Evolutionary conservation across 2,329 filamentous ascomycete species (phyloP).

Genomic region (Sclerotiophoma versabilis): DNA sequence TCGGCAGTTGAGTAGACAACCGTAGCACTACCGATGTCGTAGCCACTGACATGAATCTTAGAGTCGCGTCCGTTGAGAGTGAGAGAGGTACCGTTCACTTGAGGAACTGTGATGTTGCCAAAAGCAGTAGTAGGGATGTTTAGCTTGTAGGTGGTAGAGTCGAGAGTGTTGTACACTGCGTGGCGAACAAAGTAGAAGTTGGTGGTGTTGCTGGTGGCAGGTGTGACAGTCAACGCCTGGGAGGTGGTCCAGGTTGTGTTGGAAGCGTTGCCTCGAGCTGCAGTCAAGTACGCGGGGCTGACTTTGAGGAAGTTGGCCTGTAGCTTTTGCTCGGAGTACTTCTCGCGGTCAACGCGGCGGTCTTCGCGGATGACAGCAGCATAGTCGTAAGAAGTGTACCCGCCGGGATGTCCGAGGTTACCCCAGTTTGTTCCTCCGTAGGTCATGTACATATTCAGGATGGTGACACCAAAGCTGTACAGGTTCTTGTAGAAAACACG

Average conservation of each 20-base stretch:
- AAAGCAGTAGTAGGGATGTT: constrained; percentile 67
- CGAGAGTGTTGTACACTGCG: constrained; percentile 66
- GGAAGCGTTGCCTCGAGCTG: constrained; percentile 39
- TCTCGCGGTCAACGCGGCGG: constrained; percentile 71
- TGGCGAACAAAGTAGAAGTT: constrained; percentile 73
- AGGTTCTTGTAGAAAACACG: constrained; percentile 82
- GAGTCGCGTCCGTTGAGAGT: constrained; percentile 70
- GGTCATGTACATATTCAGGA: constrained; percentile 80
- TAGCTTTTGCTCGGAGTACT: constrained; percentile 81
- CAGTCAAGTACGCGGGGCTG: constrained; percentile 72
- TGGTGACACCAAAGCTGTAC: constrained; percentile 68
- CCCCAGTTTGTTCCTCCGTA: constrained; percentile 87
- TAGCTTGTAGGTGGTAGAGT: constrained; percentile 67
- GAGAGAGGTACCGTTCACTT: constrained; percentile 61
- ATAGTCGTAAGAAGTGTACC: constrained; percentile 66
- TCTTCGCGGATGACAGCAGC: constrained; percentile 72
- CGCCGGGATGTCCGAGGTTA: constrained; percentile 67
- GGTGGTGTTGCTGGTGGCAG: constrained; percentile 62
- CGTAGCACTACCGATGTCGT: constrained; percentile 65
- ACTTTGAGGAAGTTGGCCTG: constrained; percentile 77
- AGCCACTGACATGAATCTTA: constrained; percentile 72
- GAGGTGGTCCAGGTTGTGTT: constrained; percentile 49
- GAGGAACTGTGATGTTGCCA: constrained; percentile 63
- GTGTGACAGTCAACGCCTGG: constrained; percentile 65
- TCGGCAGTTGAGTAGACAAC: constrained; percentile 74